Percentiles rank a stretch among this genome's conserved stretches.
Evolutionary conservation across 805 yeast species (phyloP).

Genomic region (Clavispora carvajalis): DNA sequence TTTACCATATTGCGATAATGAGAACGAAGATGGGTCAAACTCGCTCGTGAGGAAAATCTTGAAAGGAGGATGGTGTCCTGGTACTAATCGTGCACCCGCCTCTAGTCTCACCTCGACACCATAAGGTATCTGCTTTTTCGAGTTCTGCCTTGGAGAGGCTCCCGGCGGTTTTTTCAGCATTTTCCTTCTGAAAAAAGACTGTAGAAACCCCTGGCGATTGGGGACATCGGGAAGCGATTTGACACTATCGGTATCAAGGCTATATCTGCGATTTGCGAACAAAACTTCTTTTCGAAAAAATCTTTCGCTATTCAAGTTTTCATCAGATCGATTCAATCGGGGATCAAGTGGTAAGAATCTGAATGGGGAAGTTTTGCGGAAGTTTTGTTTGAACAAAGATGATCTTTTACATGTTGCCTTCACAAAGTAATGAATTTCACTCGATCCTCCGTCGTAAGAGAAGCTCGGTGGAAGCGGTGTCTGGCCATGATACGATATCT

Average conservation of each 20-base stretch:
- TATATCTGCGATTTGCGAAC: background rate
- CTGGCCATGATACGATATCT: conserved; percentile 5
- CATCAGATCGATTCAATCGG: too few relatives aligned
- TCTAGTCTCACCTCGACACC: conserved; percentile 46
- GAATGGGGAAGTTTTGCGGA: conserved; percentile 46
- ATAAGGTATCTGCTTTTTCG: conserved; percentile 21
- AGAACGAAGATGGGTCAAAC: conserved; percentile 24
- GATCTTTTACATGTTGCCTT: conserved; percentile 57
- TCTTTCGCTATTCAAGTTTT: background rate
- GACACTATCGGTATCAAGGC: background rate
- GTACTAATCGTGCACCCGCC: conserved; percentile 43
- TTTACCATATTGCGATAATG: conserved; percentile 25
- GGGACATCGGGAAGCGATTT: conserved; percentile 16
- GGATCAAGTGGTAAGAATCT: conserved; percentile 49
- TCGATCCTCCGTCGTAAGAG: conserved; percentile 21
- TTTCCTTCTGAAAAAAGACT: conserved; percentile 5
- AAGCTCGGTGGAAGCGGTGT: conserved; percentile 13
- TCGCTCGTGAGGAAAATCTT: conserved; percentile 26
- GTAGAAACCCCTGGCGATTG: conserved; percentile 8
- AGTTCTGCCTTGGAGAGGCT: background rate
- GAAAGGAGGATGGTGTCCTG: conserved; percentile 35
- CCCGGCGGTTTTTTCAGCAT: background rate
- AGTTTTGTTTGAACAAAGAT: conserved; percentile 42
- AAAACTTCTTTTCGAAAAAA: background rate
- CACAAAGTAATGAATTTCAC: conserved; percentile 46